Percentiles rank a stretch among this genome's conserved stretches.
Conservation (phyloP, 768 basidiomycete species). For the Rhizopogon rudus region DNA sequence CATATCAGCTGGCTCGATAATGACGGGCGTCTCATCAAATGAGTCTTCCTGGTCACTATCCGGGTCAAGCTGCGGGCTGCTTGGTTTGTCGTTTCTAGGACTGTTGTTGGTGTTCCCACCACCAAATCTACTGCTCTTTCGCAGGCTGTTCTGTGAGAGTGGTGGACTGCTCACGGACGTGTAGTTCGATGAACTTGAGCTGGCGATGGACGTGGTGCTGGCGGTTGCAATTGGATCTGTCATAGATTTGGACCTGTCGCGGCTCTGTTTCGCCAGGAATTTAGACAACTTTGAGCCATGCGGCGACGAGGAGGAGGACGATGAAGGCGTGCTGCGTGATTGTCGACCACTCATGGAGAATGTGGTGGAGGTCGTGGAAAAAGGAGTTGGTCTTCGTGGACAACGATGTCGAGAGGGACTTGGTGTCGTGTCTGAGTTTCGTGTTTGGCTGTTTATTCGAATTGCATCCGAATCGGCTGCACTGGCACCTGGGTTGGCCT, state of each 20-base stretch:
- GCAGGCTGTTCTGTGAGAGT: conserved; percentile 21
- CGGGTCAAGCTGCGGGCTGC: conserved; percentile 9
- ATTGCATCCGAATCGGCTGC: not conserved
- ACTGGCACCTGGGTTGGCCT: not conserved
- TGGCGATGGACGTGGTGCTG: conserved; percentile 32
- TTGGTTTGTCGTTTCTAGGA: conserved; percentile 16
- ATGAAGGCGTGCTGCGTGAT: conserved; percentile 36
- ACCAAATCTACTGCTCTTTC: conserved; percentile 33
- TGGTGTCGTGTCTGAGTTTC: conserved; percentile 13
- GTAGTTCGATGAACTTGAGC: conserved; percentile 35
- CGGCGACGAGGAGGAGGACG: conserved; percentile 36
- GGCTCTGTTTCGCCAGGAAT: conserved; percentile 60
- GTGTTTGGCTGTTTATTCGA: conserved; percentile 13
- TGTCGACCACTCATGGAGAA: conserved; percentile 41
- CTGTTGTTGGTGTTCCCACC: conserved; percentile 10
- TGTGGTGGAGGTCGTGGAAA: conserved; percentile 2
- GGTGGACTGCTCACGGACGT: conserved; percentile 26
- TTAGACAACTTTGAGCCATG: conserved; percentile 56
- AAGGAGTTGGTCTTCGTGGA: conserved; percentile 13
- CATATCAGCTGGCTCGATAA: conserved; percentile 56
- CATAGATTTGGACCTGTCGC: conserved; percentile 58
- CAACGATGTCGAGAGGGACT: conserved; percentile 7
- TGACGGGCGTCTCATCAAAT: conserved; percentile 54
- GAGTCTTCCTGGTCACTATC: conserved; percentile 30
- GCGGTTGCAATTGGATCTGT: conserved; percentile 31